Percentiles rank a stretch among this genome's conserved stretches.
These are phyloP conservation scores for Perilla frutescens DNA, from an alignment of 257 asterid genomes.

Conservation along the genomic window DNA sequence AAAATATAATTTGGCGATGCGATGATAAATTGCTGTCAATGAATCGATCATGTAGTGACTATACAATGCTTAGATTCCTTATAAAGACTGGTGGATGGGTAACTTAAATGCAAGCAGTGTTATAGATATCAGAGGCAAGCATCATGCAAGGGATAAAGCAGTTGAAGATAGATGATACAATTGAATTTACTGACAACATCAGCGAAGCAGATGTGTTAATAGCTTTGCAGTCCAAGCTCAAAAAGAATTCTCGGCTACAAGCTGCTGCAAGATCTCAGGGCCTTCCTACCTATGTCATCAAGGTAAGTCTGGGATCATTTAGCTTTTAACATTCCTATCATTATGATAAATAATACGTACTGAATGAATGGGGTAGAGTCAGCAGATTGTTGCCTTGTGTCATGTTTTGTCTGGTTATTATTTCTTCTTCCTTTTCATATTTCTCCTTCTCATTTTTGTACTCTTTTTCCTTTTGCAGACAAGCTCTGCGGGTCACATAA, in stretches of 20 bases:
- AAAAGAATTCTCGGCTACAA: constrained; percentile 91
- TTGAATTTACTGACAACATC: constrained; percentile 86
- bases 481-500: constrained; percentile 67
- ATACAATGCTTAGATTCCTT: constrained; percentile 33
- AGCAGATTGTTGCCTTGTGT: constrained; percentile 30
- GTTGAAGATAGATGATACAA: constrained; percentile 53
- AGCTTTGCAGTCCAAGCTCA: constrained; percentile 91
- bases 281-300: constrained; percentile 78
- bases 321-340: constrained; percentile 7
- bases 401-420: constrained; percentile 24
- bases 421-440: constrained; percentile 15
- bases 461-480: constrained; percentile 53
- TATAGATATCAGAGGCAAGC: constrained; percentile 87
- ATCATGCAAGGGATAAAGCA: constrained; percentile 83
- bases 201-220: constrained; percentile 90
- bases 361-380: not conserved
- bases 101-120: constrained; percentile 58
- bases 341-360: not conserved
- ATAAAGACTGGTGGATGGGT: constrained; percentile 36
- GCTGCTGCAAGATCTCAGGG: constrained; percentile 90
- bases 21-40: constrained; percentile 10
- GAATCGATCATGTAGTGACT: constrained; percentile 17
- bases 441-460: constrained; percentile 13
- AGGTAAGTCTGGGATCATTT: constrained; percentile 52
- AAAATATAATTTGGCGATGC: constrained; percentile 20